Evolutionary conservation across 179 eudicot species (phyloP).

Genomic region (Beta lomatogona): DNA sequence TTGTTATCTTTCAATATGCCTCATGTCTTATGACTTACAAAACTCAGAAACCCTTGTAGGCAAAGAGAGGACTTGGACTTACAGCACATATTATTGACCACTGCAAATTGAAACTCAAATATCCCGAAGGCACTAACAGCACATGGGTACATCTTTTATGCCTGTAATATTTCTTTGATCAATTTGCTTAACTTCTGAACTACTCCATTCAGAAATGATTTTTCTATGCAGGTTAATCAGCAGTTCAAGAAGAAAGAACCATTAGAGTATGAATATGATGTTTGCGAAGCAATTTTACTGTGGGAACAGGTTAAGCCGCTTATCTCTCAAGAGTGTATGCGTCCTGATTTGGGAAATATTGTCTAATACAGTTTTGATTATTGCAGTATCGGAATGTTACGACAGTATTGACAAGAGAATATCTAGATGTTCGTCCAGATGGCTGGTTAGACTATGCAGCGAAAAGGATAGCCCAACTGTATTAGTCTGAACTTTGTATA

Average conservation of each 20-base stretch:
- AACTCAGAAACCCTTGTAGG: conserved; percentile 45
- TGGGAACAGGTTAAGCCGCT: conserved; percentile 84
- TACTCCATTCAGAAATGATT: background rate
- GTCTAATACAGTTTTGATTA: conserved; percentile 34
- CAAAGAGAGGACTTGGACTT: conserved; percentile 94
- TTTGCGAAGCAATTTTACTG: conserved; percentile 84
- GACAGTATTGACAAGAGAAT: conserved; percentile 95
- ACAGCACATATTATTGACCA: conserved; percentile 86
- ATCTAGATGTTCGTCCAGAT: conserved; percentile 95
- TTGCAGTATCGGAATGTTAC: conserved; percentile 99
- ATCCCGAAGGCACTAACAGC: conserved; percentile 90
- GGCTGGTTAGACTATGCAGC: conserved; percentile 98
- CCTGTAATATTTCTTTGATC: conserved; percentile 3
- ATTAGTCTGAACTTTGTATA: conserved; percentile 32
- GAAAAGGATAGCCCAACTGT: conserved; percentile 94
- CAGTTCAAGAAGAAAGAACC: conserved; percentile 90
- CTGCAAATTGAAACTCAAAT: conserved; percentile 87
- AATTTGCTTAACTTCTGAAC: conserved; percentile 6
- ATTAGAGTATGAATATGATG: conserved; percentile 82
- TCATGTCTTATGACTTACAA: conserved; percentile 17
- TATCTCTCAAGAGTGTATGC: background rate
- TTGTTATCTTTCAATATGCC: background rate
- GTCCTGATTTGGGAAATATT: conserved; percentile 16
- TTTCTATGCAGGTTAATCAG: conserved; percentile 63
- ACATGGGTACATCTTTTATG: conserved; percentile 68